Evolutionary conservation across 2,329 filamentous ascomycete species (phyloP), one percentile per base, ranked within the genome.

Genomic region (Aureobasidium melanogenum): DNA sequence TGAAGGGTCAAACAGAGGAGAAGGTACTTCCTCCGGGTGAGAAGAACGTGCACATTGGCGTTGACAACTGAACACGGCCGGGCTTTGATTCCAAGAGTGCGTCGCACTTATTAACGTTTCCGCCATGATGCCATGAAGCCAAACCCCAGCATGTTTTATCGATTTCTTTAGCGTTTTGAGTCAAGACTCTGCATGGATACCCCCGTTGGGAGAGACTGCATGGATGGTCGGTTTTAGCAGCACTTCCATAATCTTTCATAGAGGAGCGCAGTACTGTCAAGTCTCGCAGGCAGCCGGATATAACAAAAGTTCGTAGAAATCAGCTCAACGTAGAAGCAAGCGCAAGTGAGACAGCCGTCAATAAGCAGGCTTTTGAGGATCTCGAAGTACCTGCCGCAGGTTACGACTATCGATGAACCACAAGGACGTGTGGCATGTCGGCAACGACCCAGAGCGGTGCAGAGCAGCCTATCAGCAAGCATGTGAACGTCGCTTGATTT

Each of bases 21-120:
- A 69, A 81, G 62, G 71, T 85, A n/a, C 77, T 87, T 52, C 83
- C 84, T 14, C 68, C 74, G 5, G 76, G 77, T 12, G 84, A 87
- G 75, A 87, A 84, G 76, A 79, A 82, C 67, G 81, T 86, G 54
- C 81, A 83, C 66, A 84, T 86, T 64, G 75, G 74, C 22, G 69
- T 85, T 32, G 83, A 86, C 61, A 82, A 84, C 69, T 85, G 74
- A 66, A 50, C 32, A 32, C 19, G 30, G 55, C 41, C 55, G 14
- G 17, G 24, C 34, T n/a, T n/a, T 24, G 14, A 15, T 30, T 14
- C 34, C 43, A 46, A 24, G 26, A 59, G 44, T 48, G 34, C 56
- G 32, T 48, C 39, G 19, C 39, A 32, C 26, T 22, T 32, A 34
- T 59, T 59, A 59, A 59, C 56, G 56, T 59, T 59, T 41, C 56